Conservation (phyloP, 1,284 basidiomycete genomes). For the Puccinia coronata region DNA sequence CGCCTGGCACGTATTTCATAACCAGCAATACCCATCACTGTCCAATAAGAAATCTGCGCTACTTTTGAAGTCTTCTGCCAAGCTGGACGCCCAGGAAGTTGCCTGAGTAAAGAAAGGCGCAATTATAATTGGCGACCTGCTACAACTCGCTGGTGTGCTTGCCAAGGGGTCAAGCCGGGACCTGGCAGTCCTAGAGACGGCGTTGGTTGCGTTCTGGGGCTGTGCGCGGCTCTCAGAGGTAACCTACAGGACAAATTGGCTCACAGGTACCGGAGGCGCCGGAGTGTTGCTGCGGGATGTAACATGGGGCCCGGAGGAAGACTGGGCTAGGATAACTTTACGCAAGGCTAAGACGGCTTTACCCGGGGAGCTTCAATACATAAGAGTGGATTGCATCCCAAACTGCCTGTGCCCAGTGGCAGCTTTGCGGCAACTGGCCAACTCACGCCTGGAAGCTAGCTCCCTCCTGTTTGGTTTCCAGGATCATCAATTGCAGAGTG, state of each 20-base stretch:
- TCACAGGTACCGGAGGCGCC: not conserved
- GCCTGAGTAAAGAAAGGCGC: not conserved
- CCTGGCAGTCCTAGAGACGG: not conserved
- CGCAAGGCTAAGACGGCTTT: too few relatives aligned
- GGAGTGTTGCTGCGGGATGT: not conserved
- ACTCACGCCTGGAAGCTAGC: too few relatives aligned
- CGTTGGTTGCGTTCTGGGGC: slow-evolving; percentile 10
- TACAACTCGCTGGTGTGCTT: not conserved
- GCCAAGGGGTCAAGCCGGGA: not conserved
- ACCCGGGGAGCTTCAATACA: too few relatives aligned
- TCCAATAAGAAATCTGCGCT: not conserved
- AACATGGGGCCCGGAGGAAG: too few relatives aligned
- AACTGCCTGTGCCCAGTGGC: too few relatives aligned
- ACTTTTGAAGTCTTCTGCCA: not conserved
- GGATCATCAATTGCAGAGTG: too few relatives aligned
- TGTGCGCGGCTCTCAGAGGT: not conserved
- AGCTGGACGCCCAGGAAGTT: not conserved
- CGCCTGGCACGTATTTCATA: slow-evolving; percentile 18
- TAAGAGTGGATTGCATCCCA: too few relatives aligned
- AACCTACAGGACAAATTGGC: not conserved
- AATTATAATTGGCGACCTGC: not conserved
- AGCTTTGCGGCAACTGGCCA: too few relatives aligned
- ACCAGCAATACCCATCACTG: not conserved
- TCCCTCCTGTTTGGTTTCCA: too few relatives aligned
- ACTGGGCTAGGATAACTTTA: too few relatives aligned